Conservation (phyloP, 1,139 yeast species). For the Protomyces arabidopsidicola region DNA sequence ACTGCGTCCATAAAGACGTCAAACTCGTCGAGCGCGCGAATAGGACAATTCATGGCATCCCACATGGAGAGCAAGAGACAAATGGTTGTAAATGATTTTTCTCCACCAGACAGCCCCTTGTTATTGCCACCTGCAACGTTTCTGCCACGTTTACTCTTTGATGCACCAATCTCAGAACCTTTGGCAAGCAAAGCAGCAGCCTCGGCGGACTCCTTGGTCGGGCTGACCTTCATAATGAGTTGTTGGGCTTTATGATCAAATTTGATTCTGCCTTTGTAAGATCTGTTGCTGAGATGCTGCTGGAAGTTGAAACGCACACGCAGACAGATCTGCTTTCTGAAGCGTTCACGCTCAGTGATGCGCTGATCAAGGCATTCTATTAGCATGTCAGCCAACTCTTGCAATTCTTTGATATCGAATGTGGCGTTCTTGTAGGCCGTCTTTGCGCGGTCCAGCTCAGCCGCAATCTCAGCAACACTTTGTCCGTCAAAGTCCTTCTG, state of each 20-base stretch:
- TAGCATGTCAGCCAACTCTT: constrained; percentile 25
- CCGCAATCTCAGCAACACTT: constrained; percentile 29
- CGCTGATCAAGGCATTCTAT: constrained; percentile 33
- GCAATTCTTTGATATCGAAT: constrained; percentile 25
- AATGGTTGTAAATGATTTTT: constrained; percentile 88
- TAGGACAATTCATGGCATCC: constrained; percentile 82
- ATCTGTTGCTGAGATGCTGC: constrained; percentile 46
- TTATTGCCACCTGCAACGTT: constrained; percentile 61
- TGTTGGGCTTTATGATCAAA: constrained; percentile 50
- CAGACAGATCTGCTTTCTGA: constrained; percentile 32
- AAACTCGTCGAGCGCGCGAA: constrained; percentile 91
- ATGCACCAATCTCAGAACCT: constrained; percentile 6
- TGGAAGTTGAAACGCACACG: constrained; percentile 36
- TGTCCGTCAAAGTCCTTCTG: constrained; percentile 22
- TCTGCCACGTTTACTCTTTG: constrained; percentile 46
- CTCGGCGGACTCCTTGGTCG: constrained; percentile 36
- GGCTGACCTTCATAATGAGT: constrained; percentile 14
- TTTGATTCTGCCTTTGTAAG: constrained; percentile 65
- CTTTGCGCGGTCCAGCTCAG: constrained; percentile 16
- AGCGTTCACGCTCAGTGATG: constrained; percentile 28
- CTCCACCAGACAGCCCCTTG: constrained; percentile 92
- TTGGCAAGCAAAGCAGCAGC: constrained; percentile 11
- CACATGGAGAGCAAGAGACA: constrained; percentile 84
- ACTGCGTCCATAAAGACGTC: constrained; percentile 98
- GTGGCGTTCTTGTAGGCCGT: constrained; percentile 28